Percentiles rank a stretch among this genome's conserved stretches.
Evolutionary conservation across 2,329 filamentous ascomycete genomes (phyloP).

Genomic region (Bipolaris oryzae): DNA sequence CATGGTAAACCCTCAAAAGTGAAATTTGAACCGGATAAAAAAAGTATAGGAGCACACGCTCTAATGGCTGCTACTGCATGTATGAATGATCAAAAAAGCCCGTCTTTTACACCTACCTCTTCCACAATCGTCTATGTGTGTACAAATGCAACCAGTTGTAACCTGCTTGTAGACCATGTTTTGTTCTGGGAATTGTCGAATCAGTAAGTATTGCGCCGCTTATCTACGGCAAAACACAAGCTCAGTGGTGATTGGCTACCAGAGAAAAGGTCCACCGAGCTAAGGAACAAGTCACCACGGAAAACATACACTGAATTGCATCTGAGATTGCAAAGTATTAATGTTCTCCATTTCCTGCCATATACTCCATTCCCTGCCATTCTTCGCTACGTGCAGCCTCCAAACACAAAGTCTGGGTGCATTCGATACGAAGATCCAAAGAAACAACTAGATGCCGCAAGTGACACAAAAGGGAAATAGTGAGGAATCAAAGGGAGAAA

Average conservation of each 20-base stretch:
- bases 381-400: neutral
- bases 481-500: neutral
- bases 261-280: neutral
- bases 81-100: neutral
- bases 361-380: constrained; percentile 1
- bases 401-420: constrained; percentile 4
- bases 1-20: neutral
- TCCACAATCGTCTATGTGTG: too few species aligned
- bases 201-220: neutral
- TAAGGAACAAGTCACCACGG: neutral
- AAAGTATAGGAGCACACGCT: neutral
- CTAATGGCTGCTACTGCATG: neutral
- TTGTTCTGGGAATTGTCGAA: too few species aligned
- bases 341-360: constrained; percentile 6
- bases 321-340: constrained; percentile 25
- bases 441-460: constrained; percentile 11
- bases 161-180: too few species aligned
- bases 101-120: neutral
- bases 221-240: too few species aligned
- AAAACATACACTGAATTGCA: neutral
- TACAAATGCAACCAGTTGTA: too few species aligned
- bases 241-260: too few species aligned
- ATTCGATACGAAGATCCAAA: constrained; percentile 9
- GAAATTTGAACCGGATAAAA: neutral
- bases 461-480: constrained; percentile 13